phyloP scores from a whole-genome alignment of 257 asterid species.

The Galeopsis tetrahit region DNA sequence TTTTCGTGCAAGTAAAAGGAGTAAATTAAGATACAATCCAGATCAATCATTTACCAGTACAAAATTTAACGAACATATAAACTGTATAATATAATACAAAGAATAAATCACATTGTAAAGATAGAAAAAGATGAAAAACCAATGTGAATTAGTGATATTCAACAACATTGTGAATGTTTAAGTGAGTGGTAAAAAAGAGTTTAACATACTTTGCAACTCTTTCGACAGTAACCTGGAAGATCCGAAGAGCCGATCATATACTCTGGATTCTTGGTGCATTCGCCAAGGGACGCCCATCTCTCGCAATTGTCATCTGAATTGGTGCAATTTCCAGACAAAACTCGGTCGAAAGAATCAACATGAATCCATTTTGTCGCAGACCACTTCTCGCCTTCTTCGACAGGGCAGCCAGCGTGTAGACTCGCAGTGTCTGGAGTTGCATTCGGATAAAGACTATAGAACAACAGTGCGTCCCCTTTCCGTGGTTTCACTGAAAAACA shows the following conservation, averaged over 20 bases:
- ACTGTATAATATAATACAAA: constrained; percentile 14
- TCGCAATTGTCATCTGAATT: constrained; percentile 67
- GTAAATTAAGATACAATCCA: neutral
- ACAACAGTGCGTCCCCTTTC: constrained; percentile 95
- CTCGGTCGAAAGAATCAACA: constrained; percentile 77
- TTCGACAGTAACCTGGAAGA: constrained; percentile 83
- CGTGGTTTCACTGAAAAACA: constrained; percentile 73
- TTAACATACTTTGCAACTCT: constrained; percentile 87
- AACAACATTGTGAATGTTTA: neutral
- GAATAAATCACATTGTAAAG: constrained; percentile 21
- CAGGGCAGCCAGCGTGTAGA: constrained; percentile 97
- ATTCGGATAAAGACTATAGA: constrained; percentile 74
- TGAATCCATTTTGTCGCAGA: constrained; percentile 99
- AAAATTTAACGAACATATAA: constrained; percentile 18
- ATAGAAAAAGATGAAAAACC: constrained; percentile 16
- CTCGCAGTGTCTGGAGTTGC: constrained; percentile 81
- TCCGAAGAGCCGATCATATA: constrained; percentile 89
- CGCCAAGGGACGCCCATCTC: constrained; percentile 94
- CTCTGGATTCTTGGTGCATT: constrained; percentile 88
- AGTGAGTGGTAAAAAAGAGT: neutral
- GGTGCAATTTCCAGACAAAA: constrained; percentile 55
- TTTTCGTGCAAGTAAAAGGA: neutral
- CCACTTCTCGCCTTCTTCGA: constrained; percentile 96
- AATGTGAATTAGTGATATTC: constrained; percentile 15
- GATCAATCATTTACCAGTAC: constrained; percentile 21